Base-by-base conservation (phyloP, 2,329 filamentous ascomycete genomes). In the Talaromyces sp. region DNA sequence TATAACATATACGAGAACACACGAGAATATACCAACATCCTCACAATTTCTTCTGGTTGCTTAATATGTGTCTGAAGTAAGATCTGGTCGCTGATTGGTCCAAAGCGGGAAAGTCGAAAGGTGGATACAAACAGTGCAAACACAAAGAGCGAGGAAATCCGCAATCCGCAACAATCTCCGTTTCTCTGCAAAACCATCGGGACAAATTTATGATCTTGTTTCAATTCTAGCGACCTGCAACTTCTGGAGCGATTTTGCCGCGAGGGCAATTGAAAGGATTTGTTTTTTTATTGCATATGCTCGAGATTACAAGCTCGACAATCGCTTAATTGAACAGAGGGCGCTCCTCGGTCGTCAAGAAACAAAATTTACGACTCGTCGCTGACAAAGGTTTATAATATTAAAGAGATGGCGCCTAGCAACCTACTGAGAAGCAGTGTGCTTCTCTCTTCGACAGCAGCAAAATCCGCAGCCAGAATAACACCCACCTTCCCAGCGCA, bases 331-430 rank as follows among this genome's bases (percentile, higher is more conserved):
- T 35, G 45, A 35, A n/a, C n/a, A n/a, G n/a, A 28, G 25, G 33
- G n/a, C 10, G 45, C n/a, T 28, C 45, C n/a, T 28, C 45, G 28
- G 31, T 17, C 17, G 28, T 21, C 45, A 33, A n/a, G n/a, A 33
- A 43, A 35, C n/a, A 43, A 53, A 53, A 41, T 53, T 53, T 53
- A 25, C 50, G 13, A 25, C 40, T 25, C 11, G 8, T 46, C 15
- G n/a, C n/a, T 15, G 21, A 22, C 45, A 22, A 41, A 35, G 8
- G 8, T 43, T 46, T 25, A 46, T 9, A 10, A 35, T 35, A 33
- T n/a, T n/a, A n/a, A 37, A 36, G 64, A 50, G 56, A 73, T 73
- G 70, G 60, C 66, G 43, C 67, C 67, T 21, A 68, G 63, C 56
- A 64, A 66, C 7, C 17, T 56, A 10, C 36, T 56, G 10, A 33